These are phyloP conservation scores for Tolypocladium nubicola DNA, from an alignment of 2,329 filamentous ascomycete species.

Conservation along the genomic window DNA sequence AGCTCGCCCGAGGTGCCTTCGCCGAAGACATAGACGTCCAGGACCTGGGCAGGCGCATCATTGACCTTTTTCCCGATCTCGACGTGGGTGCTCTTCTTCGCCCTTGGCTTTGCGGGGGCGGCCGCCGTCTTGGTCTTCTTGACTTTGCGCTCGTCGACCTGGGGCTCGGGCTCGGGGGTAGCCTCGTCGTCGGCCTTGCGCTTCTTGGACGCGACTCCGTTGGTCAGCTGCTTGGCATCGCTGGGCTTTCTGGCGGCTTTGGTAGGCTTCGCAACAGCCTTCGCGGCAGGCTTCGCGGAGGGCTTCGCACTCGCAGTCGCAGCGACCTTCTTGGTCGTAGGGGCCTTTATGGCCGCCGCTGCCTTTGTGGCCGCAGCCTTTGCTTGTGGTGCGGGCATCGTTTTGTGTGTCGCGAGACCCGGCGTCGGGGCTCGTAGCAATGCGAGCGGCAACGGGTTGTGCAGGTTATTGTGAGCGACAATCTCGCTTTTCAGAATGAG, in stretches of 20 bases:
- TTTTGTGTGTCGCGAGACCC: conserved; percentile 3
- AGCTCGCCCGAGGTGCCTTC: conserved; percentile 75
- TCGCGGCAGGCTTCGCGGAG: conserved; percentile 11
- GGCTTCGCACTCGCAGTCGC: conserved; percentile 7
- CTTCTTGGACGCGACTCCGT: conserved; percentile 14
- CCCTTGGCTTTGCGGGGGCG: conserved; percentile 9
- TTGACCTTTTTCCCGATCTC: conserved; percentile 5
- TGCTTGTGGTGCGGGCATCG: conserved; percentile 19
- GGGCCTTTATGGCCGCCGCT: conserved; percentile 9
- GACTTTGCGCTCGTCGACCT: conserved; percentile 33
- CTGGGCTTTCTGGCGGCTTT: conserved; percentile 14
- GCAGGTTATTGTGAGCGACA: background rate
- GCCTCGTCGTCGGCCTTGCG: conserved; percentile 8
- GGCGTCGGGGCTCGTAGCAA: background rate
- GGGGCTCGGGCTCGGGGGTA: conserved; percentile 5
- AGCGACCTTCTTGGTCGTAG: conserved; percentile 15
- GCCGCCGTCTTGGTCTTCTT: conserved; percentile 40
- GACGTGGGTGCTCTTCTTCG: background rate
- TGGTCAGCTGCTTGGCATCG: conserved; percentile 9
- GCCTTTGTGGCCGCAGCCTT: conserved; percentile 15
- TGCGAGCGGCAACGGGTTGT: background rate
- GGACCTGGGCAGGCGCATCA: conserved; percentile 41
- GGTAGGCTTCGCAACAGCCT: conserved; percentile 26
- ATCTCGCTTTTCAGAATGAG: background rate
- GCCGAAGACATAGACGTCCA: conserved; percentile 73